These are phyloP conservation scores for Nigrograna mackinnonii DNA, from an alignment of 2,329 filamentous ascomycete species.

Conservation along the genomic window DNA sequence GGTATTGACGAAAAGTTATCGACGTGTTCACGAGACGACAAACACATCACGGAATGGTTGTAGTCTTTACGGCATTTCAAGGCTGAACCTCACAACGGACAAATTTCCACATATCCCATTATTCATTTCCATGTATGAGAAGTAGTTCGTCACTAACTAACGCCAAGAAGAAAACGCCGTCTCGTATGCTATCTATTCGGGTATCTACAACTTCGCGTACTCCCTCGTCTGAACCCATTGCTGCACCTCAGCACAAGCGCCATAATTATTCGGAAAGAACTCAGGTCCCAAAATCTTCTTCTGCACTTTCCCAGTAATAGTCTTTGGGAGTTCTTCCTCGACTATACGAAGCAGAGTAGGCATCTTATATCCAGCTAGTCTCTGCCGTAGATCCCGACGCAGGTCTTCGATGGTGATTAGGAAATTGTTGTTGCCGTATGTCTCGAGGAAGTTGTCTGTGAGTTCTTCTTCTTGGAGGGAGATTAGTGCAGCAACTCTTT, in stretches of 20 bases:
- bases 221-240: slow-evolving; percentile 22
- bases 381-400: slow-evolving; percentile 47
- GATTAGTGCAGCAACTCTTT: slow-evolving; percentile 59
- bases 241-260: slow-evolving; percentile 27
- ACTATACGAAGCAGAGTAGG: slow-evolving; percentile 52
- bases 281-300: slow-evolving; percentile 50
- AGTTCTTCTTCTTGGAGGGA: slow-evolving; percentile 41
- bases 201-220: slow-evolving; percentile 23
- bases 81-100: too few species aligned
- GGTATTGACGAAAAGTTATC: background rate
- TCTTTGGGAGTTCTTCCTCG: slow-evolving; percentile 52
- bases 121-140: too few species aligned
- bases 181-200: background rate
- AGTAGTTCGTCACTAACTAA: too few species aligned
- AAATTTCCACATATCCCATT: too few species aligned
- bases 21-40: background rate
- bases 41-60: background rate
- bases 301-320: slow-evolving; percentile 54
- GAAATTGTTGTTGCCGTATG: slow-evolving; percentile 15
- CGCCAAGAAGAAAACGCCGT: too few species aligned
- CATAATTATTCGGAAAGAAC: slow-evolving; percentile 30
- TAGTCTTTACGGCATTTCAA: background rate
- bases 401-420: slow-evolving; percentile 45
- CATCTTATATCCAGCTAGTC: slow-evolving; percentile 53
- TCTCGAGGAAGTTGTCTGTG: slow-evolving; percentile 19